phyloP scores from a whole-genome alignment of 2,329 filamentous ascomycete species.

The Talaromyces pinophilus region DNA sequence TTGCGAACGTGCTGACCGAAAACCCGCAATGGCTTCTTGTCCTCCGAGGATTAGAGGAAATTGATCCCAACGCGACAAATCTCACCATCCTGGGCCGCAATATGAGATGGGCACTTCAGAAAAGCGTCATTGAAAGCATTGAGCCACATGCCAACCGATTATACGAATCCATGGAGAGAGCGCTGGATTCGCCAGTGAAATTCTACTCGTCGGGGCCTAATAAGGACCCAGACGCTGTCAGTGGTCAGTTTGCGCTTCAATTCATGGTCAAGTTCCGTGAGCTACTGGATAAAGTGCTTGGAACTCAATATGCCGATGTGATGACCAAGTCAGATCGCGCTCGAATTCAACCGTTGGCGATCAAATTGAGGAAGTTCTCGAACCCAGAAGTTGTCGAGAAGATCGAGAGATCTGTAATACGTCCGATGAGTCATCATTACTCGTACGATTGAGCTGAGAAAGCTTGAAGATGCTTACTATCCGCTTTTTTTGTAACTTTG shows the following conservation, averaged over 20 bases:
- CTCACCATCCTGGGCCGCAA: constrained; percentile 32
- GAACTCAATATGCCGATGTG: constrained; percentile 27
- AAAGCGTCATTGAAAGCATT: constrained; percentile 29
- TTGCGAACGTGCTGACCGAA: constrained; percentile 31
- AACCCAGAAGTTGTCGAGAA: constrained; percentile 26
- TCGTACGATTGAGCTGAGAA: background rate
- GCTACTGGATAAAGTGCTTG: constrained; percentile 41
- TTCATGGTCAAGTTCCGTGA: constrained; percentile 33
- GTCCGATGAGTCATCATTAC: constrained; percentile 30
- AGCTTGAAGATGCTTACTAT: background rate
- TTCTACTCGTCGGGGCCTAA: constrained; percentile 21
- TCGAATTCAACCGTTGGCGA: constrained; percentile 30
- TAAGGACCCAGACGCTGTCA: constrained; percentile 27
- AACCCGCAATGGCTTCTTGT: constrained; percentile 34
- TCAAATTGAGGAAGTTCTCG: constrained; percentile 36
- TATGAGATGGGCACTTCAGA: constrained; percentile 31
- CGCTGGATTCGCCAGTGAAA: constrained; percentile 16
- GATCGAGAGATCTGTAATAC: constrained; percentile 24
- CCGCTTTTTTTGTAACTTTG: background rate
- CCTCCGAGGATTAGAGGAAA: constrained; percentile 31
- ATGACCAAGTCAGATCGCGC: constrained; percentile 32
- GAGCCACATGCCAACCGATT: constrained; percentile 34
- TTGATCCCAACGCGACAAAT: constrained; percentile 24
- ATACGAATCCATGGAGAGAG: constrained; percentile 32
- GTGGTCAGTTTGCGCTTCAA: constrained; percentile 28